phyloP scores from a whole-genome alignment of 768 basidiomycete genomes.

The Mycena leptocephala region DNA sequence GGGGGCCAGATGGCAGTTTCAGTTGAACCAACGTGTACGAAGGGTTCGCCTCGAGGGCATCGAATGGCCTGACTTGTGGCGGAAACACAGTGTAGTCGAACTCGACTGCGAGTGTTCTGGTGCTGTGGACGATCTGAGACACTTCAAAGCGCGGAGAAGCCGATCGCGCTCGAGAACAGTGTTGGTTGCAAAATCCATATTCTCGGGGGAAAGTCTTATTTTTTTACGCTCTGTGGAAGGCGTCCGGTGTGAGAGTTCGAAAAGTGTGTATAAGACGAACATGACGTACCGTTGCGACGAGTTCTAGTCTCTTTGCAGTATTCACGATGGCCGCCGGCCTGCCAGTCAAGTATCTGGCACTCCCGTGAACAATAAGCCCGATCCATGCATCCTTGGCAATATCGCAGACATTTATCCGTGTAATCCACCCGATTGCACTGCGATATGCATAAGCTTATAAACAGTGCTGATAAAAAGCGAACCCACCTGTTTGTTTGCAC shows the following conservation, averaged over 20 bases:
- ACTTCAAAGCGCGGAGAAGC: neutral
- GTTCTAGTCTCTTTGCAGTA: slow-evolving; percentile 1
- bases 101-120: neutral
- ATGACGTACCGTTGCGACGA: neutral
- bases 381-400: slow-evolving; percentile 11
- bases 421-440: slow-evolving; percentile 22
- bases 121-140: neutral
- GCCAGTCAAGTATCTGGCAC: slow-evolving; percentile 12
- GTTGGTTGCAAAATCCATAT: neutral
- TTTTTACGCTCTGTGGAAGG: neutral
- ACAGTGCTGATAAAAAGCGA: neutral
- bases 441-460: neutral
- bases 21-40: slow-evolving; percentile 10
- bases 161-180: slow-evolving; percentile 3
- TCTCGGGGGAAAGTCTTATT: neutral
- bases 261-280: too few relatives aligned
- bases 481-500: slow-evolving; percentile 2
- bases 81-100: slow-evolving; percentile 23
- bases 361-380: slow-evolving; percentile 6
- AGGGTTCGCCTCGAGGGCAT: neutral
- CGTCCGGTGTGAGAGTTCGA: too few relatives aligned
- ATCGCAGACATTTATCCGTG: slow-evolving; percentile 10
- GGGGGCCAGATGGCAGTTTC: neutral
- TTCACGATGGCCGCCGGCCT: neutral
- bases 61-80: neutral